A percentile compares a stretch with the other conserved stretches of the same genome.
Evolutionary conservation across 2,329 filamentous ascomycete genomes (phyloP).

Genomic region (Colletotrichum paranaense): DNA sequence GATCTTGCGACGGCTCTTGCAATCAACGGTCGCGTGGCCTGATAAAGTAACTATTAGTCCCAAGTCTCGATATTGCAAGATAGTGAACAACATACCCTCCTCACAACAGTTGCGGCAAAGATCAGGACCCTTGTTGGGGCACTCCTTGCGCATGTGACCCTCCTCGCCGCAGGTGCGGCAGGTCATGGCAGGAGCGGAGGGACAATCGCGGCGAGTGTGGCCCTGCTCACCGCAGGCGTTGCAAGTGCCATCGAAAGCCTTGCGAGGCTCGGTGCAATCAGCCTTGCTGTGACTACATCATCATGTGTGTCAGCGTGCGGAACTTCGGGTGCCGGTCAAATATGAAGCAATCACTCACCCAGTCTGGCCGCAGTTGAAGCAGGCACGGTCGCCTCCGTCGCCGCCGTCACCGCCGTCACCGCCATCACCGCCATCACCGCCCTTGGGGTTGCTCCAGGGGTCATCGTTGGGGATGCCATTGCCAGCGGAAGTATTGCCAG

Average conservation of each 20-base stretch:
- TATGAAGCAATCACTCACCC: conserved; percentile 42
- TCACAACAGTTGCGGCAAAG: conserved; percentile 72
- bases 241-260: conserved; percentile 44
- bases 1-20: conserved; percentile 69
- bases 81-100: conserved; percentile 57
- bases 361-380: conserved; percentile 50
- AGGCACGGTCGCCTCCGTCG: conserved; percentile 42
- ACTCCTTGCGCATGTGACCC: conserved; percentile 70
- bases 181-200: conserved; percentile 63
- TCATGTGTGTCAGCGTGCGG: not conserved
- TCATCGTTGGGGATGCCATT: conserved; percentile 10
- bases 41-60: not conserved
- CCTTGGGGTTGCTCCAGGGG: conserved; percentile 28
- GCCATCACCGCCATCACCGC: conserved; percentile 17
- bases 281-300: conserved; percentile 40
- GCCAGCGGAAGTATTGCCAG: conserved; percentile 1
- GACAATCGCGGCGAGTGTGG: conserved; percentile 72
- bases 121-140: conserved; percentile 67
- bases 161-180: conserved; percentile 72
- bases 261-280: conserved; percentile 48
- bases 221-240: conserved; percentile 62
- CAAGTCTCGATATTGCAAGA: not conserved
- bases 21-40: conserved; percentile 69
- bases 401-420: conserved; percentile 23
- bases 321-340: conserved; percentile 39